Percentiles rank a stretch among this genome's conserved stretches.
phyloP scores from a whole-genome alignment of 2,329 filamentous ascomycete genomes.

The Fusarium odoratissimum region DNA sequence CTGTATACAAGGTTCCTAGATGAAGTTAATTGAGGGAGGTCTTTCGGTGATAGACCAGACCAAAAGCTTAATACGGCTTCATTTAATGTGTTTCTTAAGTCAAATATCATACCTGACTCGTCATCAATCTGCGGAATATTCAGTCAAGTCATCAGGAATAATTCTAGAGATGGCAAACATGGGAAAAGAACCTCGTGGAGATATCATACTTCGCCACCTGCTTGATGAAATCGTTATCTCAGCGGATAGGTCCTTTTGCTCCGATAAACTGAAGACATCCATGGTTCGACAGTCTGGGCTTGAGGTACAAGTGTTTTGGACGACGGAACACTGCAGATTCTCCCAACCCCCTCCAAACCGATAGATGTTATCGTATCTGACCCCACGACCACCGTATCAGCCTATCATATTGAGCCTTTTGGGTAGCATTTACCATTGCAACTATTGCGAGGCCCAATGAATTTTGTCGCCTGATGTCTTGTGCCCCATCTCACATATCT shows the following conservation, averaged over 20 bases:
- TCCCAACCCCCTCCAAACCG: neutral
- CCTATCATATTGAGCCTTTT: neutral
- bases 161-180: neutral
- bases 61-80: neutral
- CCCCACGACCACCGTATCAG: neutral
- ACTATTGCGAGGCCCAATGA: neutral
- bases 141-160: neutral
- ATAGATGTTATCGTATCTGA: neutral
- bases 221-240: neutral
- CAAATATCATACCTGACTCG: no score
- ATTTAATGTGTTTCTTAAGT: no score
- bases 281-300: neutral
- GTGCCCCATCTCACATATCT: neutral
- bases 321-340: neutral
- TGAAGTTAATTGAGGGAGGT: neutral
- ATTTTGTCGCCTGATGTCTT: neutral
- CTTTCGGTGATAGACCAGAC: neutral
- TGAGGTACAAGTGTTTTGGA: neutral
- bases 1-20: no score
- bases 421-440: neutral
- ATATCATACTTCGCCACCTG: neutral
- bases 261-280: neutral
- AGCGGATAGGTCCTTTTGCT: neutral
- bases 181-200: fast-evolving
- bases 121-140: fast-evolving